phyloP scores from a whole-genome alignment of 768 basidiomycete species.

The Polyporus arcularius region DNA sequence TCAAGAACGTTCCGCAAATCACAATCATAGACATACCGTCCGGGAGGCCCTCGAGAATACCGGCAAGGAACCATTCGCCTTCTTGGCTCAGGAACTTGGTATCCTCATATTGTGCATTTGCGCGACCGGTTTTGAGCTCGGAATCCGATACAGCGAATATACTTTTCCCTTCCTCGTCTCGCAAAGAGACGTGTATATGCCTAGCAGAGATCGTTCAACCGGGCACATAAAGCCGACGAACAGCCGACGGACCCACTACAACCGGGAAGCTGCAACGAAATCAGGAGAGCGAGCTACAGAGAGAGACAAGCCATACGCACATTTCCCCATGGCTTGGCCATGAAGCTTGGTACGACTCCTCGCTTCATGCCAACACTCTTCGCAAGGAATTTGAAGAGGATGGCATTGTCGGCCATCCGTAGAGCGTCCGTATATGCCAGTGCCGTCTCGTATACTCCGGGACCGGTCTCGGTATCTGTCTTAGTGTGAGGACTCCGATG shows the following conservation, averaged over 20 bases:
- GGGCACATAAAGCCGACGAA: neutral
- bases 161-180: constrained; percentile 68
- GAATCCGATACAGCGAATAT: constrained; percentile 72
- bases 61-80: constrained; percentile 94
- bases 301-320: constrained; percentile 44
- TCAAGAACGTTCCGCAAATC: neutral
- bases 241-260: constrained; percentile 75
- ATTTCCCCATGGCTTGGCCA: constrained; percentile 96
- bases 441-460: constrained; percentile 86
- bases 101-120: constrained; percentile 74
- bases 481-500: neutral
- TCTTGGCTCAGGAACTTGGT: constrained; percentile 81
- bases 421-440: constrained; percentile 78
- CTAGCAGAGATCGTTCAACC: constrained; percentile 36
- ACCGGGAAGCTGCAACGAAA: constrained; percentile 74
- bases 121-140: constrained; percentile 63
- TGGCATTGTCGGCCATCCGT: constrained; percentile 89
- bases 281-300: neutral
- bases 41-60: constrained; percentile 83
- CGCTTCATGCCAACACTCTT: constrained; percentile 92
- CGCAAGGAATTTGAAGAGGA: constrained; percentile 88
- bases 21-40: constrained; percentile 59
- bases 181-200: constrained; percentile 90
- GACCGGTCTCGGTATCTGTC: constrained; percentile 89
- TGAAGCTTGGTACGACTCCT: constrained; percentile 92